Evolutionary conservation across 2,329 filamentous ascomycete species (phyloP).

Genomic region (Nemania diffusa): DNA sequence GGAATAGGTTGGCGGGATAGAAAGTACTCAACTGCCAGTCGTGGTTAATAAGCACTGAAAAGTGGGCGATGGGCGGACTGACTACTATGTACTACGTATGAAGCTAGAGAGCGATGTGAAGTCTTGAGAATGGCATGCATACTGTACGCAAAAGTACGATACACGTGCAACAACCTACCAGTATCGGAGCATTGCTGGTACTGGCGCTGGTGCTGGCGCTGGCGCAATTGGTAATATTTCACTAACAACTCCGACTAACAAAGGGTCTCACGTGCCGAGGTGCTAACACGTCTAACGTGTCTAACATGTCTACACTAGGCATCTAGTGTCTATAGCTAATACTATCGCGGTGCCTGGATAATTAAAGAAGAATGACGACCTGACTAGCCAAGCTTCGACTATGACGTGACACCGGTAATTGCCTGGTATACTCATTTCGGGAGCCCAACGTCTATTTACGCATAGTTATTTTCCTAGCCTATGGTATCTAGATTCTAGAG

Average conservation of each 20-base stretch:
- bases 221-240: too few species aligned
- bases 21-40: constrained; percentile 21
- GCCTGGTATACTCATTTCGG: constrained; percentile 9
- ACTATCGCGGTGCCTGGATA: too few species aligned
- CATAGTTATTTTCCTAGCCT: background rate
- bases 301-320: background rate
- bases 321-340: background rate
- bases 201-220: too few species aligned
- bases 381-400: constrained; percentile 1
- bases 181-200: background rate
- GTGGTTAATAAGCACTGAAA: constrained; percentile 21
- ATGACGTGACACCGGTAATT: background rate
- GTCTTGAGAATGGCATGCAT: background rate
- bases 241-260: background rate
- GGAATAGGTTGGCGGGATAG: constrained; percentile 6
- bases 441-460: background rate
- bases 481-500: background rate
- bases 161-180: background rate
- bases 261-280: background rate
- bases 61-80: constrained; percentile 1
- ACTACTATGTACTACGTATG: too few species aligned
- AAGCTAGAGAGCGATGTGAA: constrained; percentile 11
- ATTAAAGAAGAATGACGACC: background rate
- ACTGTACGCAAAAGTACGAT: background rate
- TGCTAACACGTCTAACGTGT: background rate